Conservation (phyloP, 2,329 filamentous ascomycete genomes). For the Colletotrichum navitas region DNA sequence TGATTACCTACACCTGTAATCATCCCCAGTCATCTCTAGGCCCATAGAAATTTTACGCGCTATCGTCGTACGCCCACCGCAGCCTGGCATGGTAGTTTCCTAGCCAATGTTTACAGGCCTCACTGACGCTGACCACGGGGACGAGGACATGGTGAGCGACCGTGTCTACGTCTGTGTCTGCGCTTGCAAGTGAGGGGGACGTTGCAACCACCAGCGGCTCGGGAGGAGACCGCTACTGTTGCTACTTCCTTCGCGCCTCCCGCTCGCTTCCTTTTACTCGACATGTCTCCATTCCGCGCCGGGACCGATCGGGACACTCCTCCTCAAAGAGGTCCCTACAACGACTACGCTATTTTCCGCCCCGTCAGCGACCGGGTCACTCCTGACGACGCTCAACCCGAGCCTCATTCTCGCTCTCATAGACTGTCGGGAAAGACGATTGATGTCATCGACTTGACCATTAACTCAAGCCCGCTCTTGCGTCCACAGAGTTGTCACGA, state of each 20-base stretch:
- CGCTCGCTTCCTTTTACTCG: slow-evolving; percentile 12
- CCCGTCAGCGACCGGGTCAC: slow-evolving; percentile 17
- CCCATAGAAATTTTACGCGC: not conserved
- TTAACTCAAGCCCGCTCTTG: slow-evolving; percentile 28
- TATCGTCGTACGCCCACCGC: slow-evolving; percentile 7
- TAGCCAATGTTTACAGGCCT: slow-evolving; percentile 40
- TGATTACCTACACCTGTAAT: not conserved
- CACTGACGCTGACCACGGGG: slow-evolving; percentile 35
- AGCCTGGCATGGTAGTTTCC: slow-evolving; percentile 39
- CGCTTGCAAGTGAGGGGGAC: slow-evolving; percentile 37
- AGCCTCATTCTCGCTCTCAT: slow-evolving; percentile 8
- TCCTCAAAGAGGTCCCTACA: slow-evolving; percentile 34
- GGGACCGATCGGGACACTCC: slow-evolving; percentile 35
- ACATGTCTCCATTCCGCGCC: slow-evolving; percentile 33
- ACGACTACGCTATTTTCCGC: slow-evolving; percentile 22
- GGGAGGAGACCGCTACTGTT: slow-evolving; percentile 9
- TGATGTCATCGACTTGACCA: slow-evolving; percentile 32
- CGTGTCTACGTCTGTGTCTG: slow-evolving; percentile 40
- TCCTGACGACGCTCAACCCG: slow-evolving; percentile 11
- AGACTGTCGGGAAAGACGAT: slow-evolving; percentile 5
- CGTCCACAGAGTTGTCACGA: not conserved
- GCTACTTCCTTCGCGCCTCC: slow-evolving; percentile 14
- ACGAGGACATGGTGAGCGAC: slow-evolving; percentile 41
- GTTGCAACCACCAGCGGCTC: slow-evolving; percentile 10
- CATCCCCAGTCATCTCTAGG: slow-evolving; percentile 16